Percentiles rank a stretch among this genome's conserved stretches.
These are phyloP conservation scores for Tanacetum coccineum DNA, from an alignment of 129 eudicot species.

Conservation along the genomic window DNA sequence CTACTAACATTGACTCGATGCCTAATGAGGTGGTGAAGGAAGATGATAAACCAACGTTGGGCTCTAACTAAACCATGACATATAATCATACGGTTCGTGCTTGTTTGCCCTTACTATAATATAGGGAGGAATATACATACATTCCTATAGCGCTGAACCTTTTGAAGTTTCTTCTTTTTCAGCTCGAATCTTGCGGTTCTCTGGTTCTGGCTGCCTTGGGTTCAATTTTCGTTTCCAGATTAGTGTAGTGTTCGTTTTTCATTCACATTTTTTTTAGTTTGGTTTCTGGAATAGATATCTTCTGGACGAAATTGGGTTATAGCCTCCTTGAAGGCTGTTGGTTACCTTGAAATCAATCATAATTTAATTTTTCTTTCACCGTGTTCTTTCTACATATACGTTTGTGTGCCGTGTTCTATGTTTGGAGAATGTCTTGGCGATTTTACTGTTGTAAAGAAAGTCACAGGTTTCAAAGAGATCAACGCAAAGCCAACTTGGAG, in stretches of 20 bases:
- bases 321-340: conserved; percentile 27
- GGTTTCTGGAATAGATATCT: conserved; percentile 7
- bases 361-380: conserved; percentile 9
- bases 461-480: neutral
- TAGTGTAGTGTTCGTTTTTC: conserved; percentile 10
- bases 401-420: neutral
- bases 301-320: conserved; percentile 14
- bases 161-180: conserved; percentile 17
- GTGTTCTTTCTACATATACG: neutral
- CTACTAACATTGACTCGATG: conserved; percentile 20
- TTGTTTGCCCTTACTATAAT: conserved; percentile 22
- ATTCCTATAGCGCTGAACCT: conserved; percentile 21
- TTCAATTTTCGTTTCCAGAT: conserved; percentile 4
- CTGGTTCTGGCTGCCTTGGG: conserved; percentile 24
- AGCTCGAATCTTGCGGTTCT: conserved; percentile 18
- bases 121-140: conserved; percentile 17
- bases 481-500: too few relatives aligned
- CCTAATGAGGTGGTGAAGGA: conserved; percentile 24
- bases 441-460: neutral
- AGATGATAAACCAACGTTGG: conserved; percentile 21
- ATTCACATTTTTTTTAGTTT: conserved; percentile 15
- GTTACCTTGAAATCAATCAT: conserved; percentile 26
- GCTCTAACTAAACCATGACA: conserved; percentile 26
- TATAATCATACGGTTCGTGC: conserved; percentile 24
- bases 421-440: neutral